Evolutionary conservation across 805 yeast species (phyloP), one percentile per base, ranked within the genome.

Genomic region (Yarrowia porcina): DNA sequence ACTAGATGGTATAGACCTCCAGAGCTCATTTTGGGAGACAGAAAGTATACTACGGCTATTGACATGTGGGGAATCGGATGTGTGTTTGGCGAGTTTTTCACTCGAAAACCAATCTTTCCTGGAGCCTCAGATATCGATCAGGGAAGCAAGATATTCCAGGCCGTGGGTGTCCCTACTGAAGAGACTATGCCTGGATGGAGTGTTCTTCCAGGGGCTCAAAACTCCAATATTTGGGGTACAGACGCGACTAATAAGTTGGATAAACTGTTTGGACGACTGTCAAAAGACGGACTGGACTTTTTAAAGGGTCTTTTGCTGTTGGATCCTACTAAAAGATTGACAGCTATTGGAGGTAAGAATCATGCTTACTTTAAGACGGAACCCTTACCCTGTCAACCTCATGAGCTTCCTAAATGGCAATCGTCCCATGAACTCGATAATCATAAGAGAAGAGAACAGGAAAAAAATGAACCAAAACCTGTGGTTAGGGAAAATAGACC

Each of bases 41-140:
- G 88, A 68, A 78, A 82, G 64, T 93, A 93, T 73, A 91, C 97
- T 1, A 89, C 97, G 0, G 96, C 98, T 0, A 93, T 93, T 12
- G 99, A 94, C 74, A 82, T 94, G 76, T 94, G 99, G 99, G 97
- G 98, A 0, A 82, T 90, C 20, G 98, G 98, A 0, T 94, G 99
- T 75, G 93, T 94, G 0, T 86, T 94, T 71, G 99, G 90, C 0
- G 99, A 94, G 74, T 80, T 92, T 70, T 93, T 88, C 75, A 84
- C 83, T 32, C 82, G 84, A 65, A 84, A 82, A 67, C 99, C 99
- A 0, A 87, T 94, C 15, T 73, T 94, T 52, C 91, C 86, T 42
- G 99, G 99, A 0, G 77, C 82, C 45, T 82, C 94, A 0, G 99
- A 94, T 72, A 73, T 87, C 11, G 96, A 93, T 72, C 99, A 94